Percentiles rank a stretch among this genome's conserved stretches.
Conservation (phyloP, 768 basidiomycete genomes). For the Rubroboletus pulcherrimus region DNA sequence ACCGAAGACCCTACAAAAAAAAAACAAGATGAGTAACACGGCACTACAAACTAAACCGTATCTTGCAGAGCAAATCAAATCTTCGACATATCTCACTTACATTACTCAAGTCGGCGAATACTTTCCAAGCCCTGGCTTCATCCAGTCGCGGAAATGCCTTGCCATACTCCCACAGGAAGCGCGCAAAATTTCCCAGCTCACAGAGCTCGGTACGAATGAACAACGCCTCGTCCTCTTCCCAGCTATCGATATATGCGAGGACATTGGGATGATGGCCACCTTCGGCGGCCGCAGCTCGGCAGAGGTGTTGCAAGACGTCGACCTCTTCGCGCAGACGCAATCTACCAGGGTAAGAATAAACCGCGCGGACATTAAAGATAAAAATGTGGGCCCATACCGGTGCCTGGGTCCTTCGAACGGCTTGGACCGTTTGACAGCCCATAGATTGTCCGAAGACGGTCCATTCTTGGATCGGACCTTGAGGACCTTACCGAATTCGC, state of each 20-base stretch:
- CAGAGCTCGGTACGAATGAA: constrained; percentile 96
- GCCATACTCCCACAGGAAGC: constrained; percentile 90
- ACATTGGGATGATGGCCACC: constrained; percentile 67
- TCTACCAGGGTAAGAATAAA: constrained; percentile 36
- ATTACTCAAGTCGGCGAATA: constrained; percentile 82
- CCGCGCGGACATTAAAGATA: constrained; percentile 11
- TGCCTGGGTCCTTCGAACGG: constrained; percentile 88
- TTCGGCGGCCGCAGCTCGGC: constrained; percentile 29
- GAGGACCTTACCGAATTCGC: constrained; percentile 92
- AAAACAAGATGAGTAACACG: constrained; percentile 27
- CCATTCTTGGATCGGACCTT: constrained; percentile 70
- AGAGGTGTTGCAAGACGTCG: constrained; percentile 80
- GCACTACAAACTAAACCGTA: constrained; percentile 23
- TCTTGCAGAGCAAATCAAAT: constrained; percentile 4
- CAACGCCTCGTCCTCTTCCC: constrained; percentile 87
- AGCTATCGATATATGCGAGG: constrained; percentile 86
- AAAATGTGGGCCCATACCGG: constrained; percentile 51
- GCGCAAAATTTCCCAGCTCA: constrained; percentile 85
- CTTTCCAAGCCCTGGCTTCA: constrained; percentile 95
- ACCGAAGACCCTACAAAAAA: constrained; percentile 64
- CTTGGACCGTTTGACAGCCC: constrained; percentile 93
- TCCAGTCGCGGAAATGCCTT: constrained; percentile 79
- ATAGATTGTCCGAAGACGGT: constrained; percentile 46
- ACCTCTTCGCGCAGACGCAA: constrained; percentile 92
- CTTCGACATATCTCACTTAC: constrained; percentile 45